Base-by-base conservation (phyloP, 768 basidiomycete species). In the Antrodiella citrinella region DNA sequence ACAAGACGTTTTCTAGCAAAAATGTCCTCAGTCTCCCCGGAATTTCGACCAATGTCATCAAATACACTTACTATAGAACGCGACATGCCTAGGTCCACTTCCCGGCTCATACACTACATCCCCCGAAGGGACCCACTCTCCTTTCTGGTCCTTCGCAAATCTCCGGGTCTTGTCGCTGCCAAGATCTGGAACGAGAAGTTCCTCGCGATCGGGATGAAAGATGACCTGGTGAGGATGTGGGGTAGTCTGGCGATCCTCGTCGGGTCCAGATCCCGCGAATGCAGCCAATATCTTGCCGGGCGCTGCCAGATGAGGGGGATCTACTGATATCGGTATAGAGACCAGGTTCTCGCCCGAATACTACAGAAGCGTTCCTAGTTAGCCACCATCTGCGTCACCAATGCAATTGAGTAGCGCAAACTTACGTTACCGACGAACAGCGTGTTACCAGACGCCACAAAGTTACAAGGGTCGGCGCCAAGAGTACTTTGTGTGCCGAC, bases 141-240 rank as follows among this genome's bases (percentile, higher is more conserved):
- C 78, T 18, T 65, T 64, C 2, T 49, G 26, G 7, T 59, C 63
- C 60, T 77, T 74, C 55, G 66, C 68, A 51, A 84, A 69, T 49
- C 77, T 69, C 66, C 76, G 81, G 13, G 89, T 74, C 47, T 72
- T 72, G 62, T 92, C 91, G 2, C 77, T 72, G 3, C 90, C 90
- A 4, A 93, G 69, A 63, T 92, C 88, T 1, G 86, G 80, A 1
- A 89, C 72, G 41, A 90, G 72, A 11, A 91, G 65, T 54, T 87
- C 84, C 22, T 69, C 59, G 44, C 72, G 69, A 15, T 69, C 64
- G 24, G 72, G 64, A 38, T 77, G 73, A 12, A 81, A 58, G 50
- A 74, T 59, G 26, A 82, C 78, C 58, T 91, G 85, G 66, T 92
- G 91, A 0, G 87, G 85, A 60, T 93, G 91, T 3, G 88, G 74